Percentiles rank a stretch among this genome's conserved stretches.
phyloP scores from a whole-genome alignment of 345 rosid genomes.

The Gynandropsis gynandra region DNA sequence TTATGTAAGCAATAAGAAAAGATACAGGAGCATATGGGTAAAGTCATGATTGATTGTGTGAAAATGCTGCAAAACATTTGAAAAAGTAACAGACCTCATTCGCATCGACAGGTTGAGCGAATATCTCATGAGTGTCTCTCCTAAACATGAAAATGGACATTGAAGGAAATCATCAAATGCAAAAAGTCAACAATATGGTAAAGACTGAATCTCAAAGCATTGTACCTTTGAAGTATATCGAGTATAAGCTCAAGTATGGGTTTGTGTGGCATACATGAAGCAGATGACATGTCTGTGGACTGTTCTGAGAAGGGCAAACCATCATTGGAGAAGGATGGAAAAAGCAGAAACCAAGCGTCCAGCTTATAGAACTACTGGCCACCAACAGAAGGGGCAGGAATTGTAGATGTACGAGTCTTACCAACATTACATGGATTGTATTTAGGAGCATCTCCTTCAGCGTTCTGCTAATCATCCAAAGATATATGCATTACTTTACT shows the following conservation, averaged over 20 bases:
- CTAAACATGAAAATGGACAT: conserved; percentile 24
- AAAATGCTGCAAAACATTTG: neutral
- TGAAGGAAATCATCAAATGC: neutral
- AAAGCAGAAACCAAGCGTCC: no score
- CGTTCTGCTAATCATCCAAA: conserved; percentile 17
- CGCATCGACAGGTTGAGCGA: conserved; percentile 57
- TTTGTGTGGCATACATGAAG: conserved; percentile 38
- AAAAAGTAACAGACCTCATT: conserved; percentile 35
- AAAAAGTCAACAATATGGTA: neutral
- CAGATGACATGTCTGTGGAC: conserved; percentile 13
- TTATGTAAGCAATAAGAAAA: conserved; percentile 8
- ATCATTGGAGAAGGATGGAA: neutral
- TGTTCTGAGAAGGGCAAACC: conserved; percentile 26
- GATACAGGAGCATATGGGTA: neutral
- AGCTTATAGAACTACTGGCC: neutral
- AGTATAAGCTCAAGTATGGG: conserved; percentile 35
- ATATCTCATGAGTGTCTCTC: conserved; percentile 56
- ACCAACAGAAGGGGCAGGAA: neutral
- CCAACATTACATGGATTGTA: conserved; percentile 11
- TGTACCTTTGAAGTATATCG: conserved; percentile 60
- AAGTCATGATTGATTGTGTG: no score
- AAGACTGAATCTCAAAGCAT: conserved; percentile 5
- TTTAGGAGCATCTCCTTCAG: conserved; percentile 14
- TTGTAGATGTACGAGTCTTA: neutral
- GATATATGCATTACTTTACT: conserved; percentile 4